These are phyloP conservation scores for Gossypioides kirkii DNA, from an alignment of 345 rosid genomes.

Conservation along the genomic window DNA sequence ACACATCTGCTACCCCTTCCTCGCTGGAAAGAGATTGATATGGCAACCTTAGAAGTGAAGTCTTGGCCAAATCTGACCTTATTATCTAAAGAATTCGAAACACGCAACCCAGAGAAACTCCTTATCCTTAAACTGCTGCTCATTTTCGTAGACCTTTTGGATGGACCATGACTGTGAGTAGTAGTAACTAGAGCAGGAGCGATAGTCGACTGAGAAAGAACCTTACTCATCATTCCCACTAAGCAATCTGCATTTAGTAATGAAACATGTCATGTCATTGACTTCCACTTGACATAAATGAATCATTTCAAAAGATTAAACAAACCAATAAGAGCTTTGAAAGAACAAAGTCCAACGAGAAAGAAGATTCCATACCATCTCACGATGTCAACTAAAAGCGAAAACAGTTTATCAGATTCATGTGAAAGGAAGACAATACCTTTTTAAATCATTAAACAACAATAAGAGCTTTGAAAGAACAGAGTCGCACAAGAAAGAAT, in stretches of 20 bases:
- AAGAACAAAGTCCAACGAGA: too few species aligned
- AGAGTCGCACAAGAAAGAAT: neutral
- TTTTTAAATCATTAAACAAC: neutral
- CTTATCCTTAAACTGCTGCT: conserved; percentile 37
- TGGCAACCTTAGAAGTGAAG: conserved; percentile 43
- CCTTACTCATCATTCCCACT: conserved; percentile 50
- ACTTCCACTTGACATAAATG: neutral
- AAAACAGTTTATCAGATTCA: too few species aligned
- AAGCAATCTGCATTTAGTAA: conserved; percentile 37
- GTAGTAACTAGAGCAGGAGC: conserved; percentile 34
- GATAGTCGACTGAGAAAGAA: conserved; percentile 47
- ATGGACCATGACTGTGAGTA: conserved; percentile 28
- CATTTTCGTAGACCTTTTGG: conserved; percentile 40
- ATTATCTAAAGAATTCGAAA: conserved; percentile 39
- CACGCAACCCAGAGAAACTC: conserved; percentile 22
- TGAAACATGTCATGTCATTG: neutral
- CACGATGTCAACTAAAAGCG: too few species aligned
- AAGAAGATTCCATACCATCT: too few species aligned
- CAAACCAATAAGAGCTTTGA: too few species aligned
- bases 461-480: neutral
- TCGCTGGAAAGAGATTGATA: conserved; percentile 31
- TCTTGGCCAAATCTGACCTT: conserved; percentile 30
- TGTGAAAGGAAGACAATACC: too few species aligned
- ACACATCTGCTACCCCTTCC: conserved; percentile 44
- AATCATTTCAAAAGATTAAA: neutral